A percentile compares a stretch with the other conserved stretches of the same genome.
Evolutionary conservation across 2,329 filamentous ascomycete species (phyloP).

Genomic region (Aspergillus costaricaensis): DNA sequence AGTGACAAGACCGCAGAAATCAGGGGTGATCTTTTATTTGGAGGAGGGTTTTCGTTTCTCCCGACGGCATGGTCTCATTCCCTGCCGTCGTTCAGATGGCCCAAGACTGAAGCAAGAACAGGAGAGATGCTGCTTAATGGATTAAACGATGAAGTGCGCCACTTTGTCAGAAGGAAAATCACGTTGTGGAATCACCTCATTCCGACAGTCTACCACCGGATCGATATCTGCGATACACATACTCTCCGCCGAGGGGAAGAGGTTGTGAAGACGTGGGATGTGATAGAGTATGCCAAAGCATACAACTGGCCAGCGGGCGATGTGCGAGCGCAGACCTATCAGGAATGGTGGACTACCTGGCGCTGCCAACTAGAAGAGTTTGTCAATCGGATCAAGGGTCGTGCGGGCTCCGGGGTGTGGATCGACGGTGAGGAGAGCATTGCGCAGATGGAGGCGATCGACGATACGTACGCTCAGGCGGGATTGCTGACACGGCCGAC

Average conservation of each 20-base stretch:
- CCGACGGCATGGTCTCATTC: conserved; percentile 11
- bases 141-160: not conserved
- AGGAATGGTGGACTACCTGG: conserved; percentile 49
- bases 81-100: conserved; percentile 20
- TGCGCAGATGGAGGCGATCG: conserved; percentile 50
- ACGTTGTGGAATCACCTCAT: conserved; percentile 24
- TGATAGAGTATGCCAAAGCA: conserved; percentile 19
- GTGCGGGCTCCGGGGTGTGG: conserved; percentile 42
- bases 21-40: conserved; percentile 15
- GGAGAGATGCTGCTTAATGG: conserved; percentile 16
- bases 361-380: conserved; percentile 54
- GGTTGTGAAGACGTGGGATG: conserved; percentile 21
- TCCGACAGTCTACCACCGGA: conserved; percentile 18
- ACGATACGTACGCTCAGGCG: conserved; percentile 50
- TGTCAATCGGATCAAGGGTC: conserved; percentile 48
- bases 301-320: conserved; percentile 24
- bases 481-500: conserved; percentile 29
- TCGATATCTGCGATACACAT: conserved; percentile 15
- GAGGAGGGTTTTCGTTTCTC: conserved; percentile 17
- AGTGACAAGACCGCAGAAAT: conserved; percentile 17
- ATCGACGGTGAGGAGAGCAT: conserved; percentile 49
- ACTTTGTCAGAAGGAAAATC: conserved; percentile 17
- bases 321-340: conserved; percentile 18
- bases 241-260: conserved; percentile 3
- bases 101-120: conserved; percentile 21